Percentiles rank a stretch among this genome's conserved stretches.
Evolutionary conservation across 306 rosid genomes (phyloP).

Genomic region (Rosa rugosa): DNA sequence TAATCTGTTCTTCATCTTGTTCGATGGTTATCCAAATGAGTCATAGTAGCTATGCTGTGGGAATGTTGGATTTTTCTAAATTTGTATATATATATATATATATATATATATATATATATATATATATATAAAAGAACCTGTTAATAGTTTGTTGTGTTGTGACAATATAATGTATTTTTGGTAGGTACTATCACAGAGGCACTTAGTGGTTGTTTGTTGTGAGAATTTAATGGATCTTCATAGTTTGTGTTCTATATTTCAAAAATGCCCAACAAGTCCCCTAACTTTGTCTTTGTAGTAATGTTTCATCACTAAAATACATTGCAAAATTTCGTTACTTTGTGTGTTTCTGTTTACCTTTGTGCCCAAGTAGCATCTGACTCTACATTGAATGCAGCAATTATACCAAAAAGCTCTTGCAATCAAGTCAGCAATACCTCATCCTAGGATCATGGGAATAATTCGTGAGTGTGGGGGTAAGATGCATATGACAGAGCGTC

Average conservation of each 20-base stretch:
- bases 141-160: background rate
- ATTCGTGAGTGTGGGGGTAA: slow-evolving; percentile 98
- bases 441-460: slow-evolving; percentile 98
- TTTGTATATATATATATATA: no score
- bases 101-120: no score
- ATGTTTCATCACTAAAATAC: background rate
- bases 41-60: background rate
- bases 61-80: background rate
- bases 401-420: slow-evolving; percentile 96
- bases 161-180: background rate
- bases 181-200: background rate
- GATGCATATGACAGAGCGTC: slow-evolving; percentile 99
- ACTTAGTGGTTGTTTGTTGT: background rate
- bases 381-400: slow-evolving; percentile 65
- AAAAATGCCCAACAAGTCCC: background rate
- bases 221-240: background rate
- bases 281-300: background rate
- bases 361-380: slow-evolving; percentile 22
- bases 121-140: background rate
- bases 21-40: background rate
- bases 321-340: background rate
- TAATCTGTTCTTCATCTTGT: background rate
- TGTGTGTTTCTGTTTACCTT: slow-evolving; percentile 12
- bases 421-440: slow-evolving; percentile 97
- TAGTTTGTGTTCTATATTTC: background rate